Base-by-base conservation (phyloP, 2,329 filamentous ascomycete genomes). In the Orbilia blumenaviensis region DNA sequence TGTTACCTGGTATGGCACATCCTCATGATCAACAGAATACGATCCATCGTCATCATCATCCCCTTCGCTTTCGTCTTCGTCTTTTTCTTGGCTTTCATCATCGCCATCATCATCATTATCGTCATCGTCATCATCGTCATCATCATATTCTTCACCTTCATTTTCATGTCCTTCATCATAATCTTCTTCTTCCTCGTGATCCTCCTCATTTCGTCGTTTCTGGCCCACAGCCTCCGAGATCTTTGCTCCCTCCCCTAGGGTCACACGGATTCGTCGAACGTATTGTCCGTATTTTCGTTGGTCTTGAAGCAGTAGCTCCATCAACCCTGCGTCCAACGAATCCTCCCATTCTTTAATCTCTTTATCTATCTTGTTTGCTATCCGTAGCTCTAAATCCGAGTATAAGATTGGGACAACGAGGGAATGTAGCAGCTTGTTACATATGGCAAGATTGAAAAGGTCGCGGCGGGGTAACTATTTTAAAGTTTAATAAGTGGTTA, bases 351-450 rank as follows among this genome's bases (percentile, higher is more conserved):
- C n/a, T 23, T 23, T 23, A 3, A 44, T n/a, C 2, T 44, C 18
- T 18, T 21, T 18, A 9, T 23, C n/a, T 2, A 21, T 12, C 23
- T 36, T 10, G 16, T 38, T 14, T 12, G 18, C 34, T 27, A 66
- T 23, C 14, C 16, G 42, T 4, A 63, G 4, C 3, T 27, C 50
- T 7, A 68, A 4, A 8, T 42, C 14, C 14, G 36, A 23, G 32
- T 68, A 68, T 10, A 68, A 32, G 34, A 42, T n/a, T 0, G 52
- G 52, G 8, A 52, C 41, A 3, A 41, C 52, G 6, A 60, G n/a
- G 12, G 41, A 10, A 18, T 60, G 29, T 7, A 68, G 38, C 32
- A 41, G 12, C n/a, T 25, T 16, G 34, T 41, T 44, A n/a, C 63
- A 67, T 48, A 12, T 44, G 16, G 38, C 18, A 21, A 58, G 6